Base-by-base conservation (phyloP, 768 basidiomycete species). In the Mycena belliarum region DNA sequence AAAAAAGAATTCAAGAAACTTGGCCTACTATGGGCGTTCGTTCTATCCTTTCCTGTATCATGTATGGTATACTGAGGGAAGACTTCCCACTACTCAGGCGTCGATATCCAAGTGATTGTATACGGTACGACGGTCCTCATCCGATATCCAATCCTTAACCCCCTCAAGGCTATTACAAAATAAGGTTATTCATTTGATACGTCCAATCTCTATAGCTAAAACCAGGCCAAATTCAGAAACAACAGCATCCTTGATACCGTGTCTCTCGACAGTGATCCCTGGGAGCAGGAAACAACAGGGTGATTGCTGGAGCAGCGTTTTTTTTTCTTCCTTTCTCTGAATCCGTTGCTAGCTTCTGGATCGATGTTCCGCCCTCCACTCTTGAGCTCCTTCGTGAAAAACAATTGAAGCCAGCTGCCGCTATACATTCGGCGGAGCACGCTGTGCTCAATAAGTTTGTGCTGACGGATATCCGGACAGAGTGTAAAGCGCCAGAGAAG, bases 341-440 rank as follows among this genome's bases (percentile, higher is more conserved):
- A 7, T 41, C n/a, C n/a, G 21, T 25, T 26, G 10, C 1, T 20
- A 59, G 60, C 12, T 57, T 64, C 29, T 89, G 86, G 85, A 66
- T 88, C 26, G 83, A 88, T 61, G 74, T 88, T 1, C 84, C 86
- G 0, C 68, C 71, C 25, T 41, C 65, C 0, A 74, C 76, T 20
- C 64, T 86, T 33, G 64, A 73, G 3, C 67, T 86, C n/a, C 73
- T 88, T 67, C 69, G 72, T 2, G 59, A 63, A 12, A 84, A 86
- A 61, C 74, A 72, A 6, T 79, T 92, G 40, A 82, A 86, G 57
- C 79, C 85, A 1, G 91, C 93, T 0, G 93, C 83, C 47, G 89
- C 87, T 0, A 92, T 95, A 46, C 93, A 96, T 66, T 82, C 91
- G 6, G 93, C 93, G 3, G 79, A 87, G 63, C 94, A 96, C 67